Evolutionary conservation across 2,329 filamentous ascomycete species (phyloP).

Genomic region (Talaromyces amestolkiae): DNA sequence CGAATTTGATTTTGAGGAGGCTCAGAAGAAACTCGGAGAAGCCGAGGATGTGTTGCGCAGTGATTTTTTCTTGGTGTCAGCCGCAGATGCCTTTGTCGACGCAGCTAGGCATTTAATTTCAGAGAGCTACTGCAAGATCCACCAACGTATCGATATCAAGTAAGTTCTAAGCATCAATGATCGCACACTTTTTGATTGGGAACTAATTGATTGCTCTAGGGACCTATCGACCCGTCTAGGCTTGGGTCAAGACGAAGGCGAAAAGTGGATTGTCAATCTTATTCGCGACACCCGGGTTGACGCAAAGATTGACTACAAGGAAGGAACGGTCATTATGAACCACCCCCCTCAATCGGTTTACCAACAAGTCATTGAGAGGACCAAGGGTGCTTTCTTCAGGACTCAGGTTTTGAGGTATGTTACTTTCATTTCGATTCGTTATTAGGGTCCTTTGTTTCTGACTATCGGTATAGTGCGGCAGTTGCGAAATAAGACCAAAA

Average conservation of each 20-base stretch:
- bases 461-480: constrained; percentile 39
- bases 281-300: constrained; percentile 97
- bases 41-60: constrained; percentile 87
- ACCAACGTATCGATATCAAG: constrained; percentile 96
- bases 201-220: constrained; percentile 40
- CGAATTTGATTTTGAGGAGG: constrained; percentile 96
- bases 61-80: constrained; percentile 91
- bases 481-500: constrained; percentile 49
- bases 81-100: constrained; percentile 87
- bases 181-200: not conserved
- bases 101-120: constrained; percentile 94
- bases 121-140: constrained; percentile 99
- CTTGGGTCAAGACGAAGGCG: constrained; percentile 87
- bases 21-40: constrained; percentile 78
- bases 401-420: constrained; percentile 79
- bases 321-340: constrained; percentile 98
- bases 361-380: constrained; percentile 98
- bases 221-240: constrained; percentile 90
- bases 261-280: constrained; percentile 99
- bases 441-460: constrained; percentile 18
- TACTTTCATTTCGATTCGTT: not conserved
- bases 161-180: constrained; percentile 37
- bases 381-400: constrained; percentile 97
- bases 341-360: constrained; percentile 98
- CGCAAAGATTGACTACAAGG: constrained; percentile 98